Percentiles rank a stretch among this genome's conserved stretches.
These are phyloP conservation scores for Ordospora colligata DNA, from an alignment of 371 early-diverging fungal genomes.

Conservation along the genomic window DNA sequence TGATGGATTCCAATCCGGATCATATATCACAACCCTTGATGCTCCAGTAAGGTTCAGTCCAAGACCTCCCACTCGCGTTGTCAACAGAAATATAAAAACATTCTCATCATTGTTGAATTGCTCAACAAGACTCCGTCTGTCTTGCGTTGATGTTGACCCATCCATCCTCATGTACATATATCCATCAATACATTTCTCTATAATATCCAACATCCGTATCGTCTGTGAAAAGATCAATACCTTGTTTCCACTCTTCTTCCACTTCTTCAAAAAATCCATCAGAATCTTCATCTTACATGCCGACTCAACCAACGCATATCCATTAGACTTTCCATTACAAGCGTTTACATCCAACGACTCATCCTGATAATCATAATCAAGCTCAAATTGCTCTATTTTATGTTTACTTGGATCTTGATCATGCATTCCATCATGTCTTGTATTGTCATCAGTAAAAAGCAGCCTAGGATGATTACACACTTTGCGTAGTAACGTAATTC, in stretches of 20 bases:
- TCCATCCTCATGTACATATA: conserved; percentile 78
- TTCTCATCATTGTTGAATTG: conserved; percentile 68
- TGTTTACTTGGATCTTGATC: conserved; percentile 26
- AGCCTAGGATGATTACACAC: conserved; percentile 87
- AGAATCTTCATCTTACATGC: conserved; percentile 10
- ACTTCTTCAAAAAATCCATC: conserved; percentile 69
- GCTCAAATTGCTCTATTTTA: conserved; percentile 35
- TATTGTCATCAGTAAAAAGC: neutral
- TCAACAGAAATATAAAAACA: conserved; percentile 77
- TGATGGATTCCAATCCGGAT: conserved; percentile 96
- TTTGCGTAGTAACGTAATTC: conserved; percentile 83
- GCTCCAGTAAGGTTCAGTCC: conserved; percentile 89
- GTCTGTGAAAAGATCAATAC: conserved; percentile 88
- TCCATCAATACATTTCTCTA: conserved; percentile 67
- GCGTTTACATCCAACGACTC: conserved; percentile 49
- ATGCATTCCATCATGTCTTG: neutral
- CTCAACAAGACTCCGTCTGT: conserved; percentile 72
- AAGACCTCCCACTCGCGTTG: conserved; percentile 87
- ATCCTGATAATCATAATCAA: conserved; percentile 62
- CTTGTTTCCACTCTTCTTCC: conserved; percentile 72
- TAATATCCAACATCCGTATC: conserved; percentile 82
- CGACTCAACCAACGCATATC: neutral
- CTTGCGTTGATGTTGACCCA: conserved; percentile 75
- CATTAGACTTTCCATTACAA: conserved; percentile 77
- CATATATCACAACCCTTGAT: conserved; percentile 81